These are phyloP conservation scores for Striga asiatica DNA, from an alignment of 257 asterid genomes.

Conservation along the genomic window DNA sequence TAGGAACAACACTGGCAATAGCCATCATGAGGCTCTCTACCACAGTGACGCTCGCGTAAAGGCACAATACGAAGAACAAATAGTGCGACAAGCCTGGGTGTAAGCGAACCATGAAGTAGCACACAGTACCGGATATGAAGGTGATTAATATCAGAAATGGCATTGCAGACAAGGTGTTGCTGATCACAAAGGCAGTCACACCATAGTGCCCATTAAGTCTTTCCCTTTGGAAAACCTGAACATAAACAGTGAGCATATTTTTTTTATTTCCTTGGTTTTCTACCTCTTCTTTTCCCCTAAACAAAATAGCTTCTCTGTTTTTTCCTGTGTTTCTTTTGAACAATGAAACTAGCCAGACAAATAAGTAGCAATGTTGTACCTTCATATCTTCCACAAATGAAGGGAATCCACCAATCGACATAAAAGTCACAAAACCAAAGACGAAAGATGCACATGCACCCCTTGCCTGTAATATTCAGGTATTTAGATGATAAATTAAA, in stretches of 20 bases:
- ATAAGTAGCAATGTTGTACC: too few relatives aligned
- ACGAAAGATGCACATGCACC: conserved; percentile 98
- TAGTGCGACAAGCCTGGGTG: conserved; percentile 81
- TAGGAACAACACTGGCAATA: conserved; percentile 88
- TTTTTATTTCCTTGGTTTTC: background rate
- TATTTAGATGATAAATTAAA: too few relatives aligned
- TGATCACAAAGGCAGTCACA: conserved; percentile 71
- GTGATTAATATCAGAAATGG: conserved; percentile 83
- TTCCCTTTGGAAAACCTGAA: conserved; percentile 88
- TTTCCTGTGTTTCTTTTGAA: too few relatives aligned
- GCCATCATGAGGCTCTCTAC: conserved; percentile 99
- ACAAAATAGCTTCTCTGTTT: too few relatives aligned
- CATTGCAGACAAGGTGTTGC: conserved; percentile 87
- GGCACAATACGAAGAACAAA: conserved; percentile 71
- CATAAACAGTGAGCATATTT: background rate
- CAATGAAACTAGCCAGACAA: background rate
- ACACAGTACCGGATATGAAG: conserved; percentile 72
- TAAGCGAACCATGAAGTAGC: conserved; percentile 93
- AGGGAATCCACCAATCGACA: conserved; percentile 99
- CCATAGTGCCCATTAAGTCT: conserved; percentile 98
- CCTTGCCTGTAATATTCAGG: conserved; percentile 54
- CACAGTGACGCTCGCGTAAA: conserved; percentile 83
- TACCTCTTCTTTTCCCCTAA: too few relatives aligned
- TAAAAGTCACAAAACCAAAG: conserved; percentile 88
- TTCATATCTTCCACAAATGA: conserved; percentile 99